Base-by-base conservation (phyloP, 2,329 filamentous ascomycete genomes). In the Penicillium janthinellum region DNA sequence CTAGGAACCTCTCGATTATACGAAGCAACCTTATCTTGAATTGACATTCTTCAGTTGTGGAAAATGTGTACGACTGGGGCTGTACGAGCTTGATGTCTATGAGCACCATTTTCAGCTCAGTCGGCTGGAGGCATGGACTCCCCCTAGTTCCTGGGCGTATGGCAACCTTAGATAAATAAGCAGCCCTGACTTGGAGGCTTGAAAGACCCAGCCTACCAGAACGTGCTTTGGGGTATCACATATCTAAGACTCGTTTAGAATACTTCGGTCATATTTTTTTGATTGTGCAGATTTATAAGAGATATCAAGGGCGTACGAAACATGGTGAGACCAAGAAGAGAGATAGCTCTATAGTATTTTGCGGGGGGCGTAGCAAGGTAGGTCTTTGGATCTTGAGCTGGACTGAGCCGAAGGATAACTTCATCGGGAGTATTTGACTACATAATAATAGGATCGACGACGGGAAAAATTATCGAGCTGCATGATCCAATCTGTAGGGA, bases 21-120 rank as follows among this genome's bases (percentile, higher is more conserved):
- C 22, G 22, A 22, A 22, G 3, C 22, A 22, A 22, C 3, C 22
- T 22, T 22, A 22, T 4, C 4, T 22, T 22, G 22, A 22, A 22
- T 22, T 22, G 22, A 22, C 22, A 22, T 22, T 22, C 22, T 22
- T 22, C 22, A 22, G 22, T 22, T 22, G 22, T 22, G 22, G 22
- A 4, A 22, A 22, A 22, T 22, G 22, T 22, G 22, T 22, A 22
- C 4, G 22, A 65, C 56, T 68, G 20, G 67, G 65, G 2, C 59
- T 70, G 10, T 68, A 69, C 39, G 63, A 69, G 45, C 55, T 66
- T n/a, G 44, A 66, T 31, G 54, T 65, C 22, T 48, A 47, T 5
- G 25, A 62, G 5, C 56, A 52, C 25, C 56, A 52, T 14, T 63
- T 45, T 12, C 64, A 69, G n/a, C 47, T 58, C 20, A 59, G 63